Base-by-base conservation (phyloP, 2,329 filamentous ascomycete species). In the Nakataea oryzae region DNA sequence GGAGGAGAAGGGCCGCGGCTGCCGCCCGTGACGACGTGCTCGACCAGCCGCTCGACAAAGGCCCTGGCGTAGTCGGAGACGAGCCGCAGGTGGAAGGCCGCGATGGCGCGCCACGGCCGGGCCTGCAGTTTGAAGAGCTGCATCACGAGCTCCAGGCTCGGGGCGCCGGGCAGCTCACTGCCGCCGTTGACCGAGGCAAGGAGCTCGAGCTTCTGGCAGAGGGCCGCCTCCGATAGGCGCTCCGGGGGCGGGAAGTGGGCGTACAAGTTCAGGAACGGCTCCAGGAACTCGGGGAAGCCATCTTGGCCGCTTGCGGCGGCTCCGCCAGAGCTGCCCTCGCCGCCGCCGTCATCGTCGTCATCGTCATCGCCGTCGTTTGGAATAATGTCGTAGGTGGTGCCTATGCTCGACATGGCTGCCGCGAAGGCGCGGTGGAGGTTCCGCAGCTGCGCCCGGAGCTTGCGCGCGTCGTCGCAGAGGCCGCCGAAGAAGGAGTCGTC, bases 401-500 rank as follows among this genome's bases (percentile, higher is more conserved):
- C 41, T 28, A 50, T 59, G 21, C 17, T 26, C 6, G 4, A 6
- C 6, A 59, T 30, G 24, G 58, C 50, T 3, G 17, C 34, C 24
- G 27, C 34, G 24, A 59, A 59, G 21, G 58, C 58, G 32, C 58
- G 32, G 32, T 59, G 26, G n/a, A 59, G 34, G 30, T 59, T 59
- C 30, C 58, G 58, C 3, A 59, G 30, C 24, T 9, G 9, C 11
- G 58, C 58, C 34, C 58, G 9, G 24, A 59, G 58, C 34, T 59
- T 59, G 4, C 30, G 3, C 21, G 11, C 8, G 4, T 64, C 64
- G 56, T 47, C 56, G 56, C 29, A 27, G n/a, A 57, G 27, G 8
- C 27, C 56, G 24, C 57, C 57, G 63, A 86, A 86, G 69, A 86
- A 87, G 0, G 66, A 17, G 63, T 80, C n/a, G n/a, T n/a, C n/a